Base-by-base conservation (phyloP, 1,284 basidiomycete species). In the Ganoderma lingzhi region DNA sequence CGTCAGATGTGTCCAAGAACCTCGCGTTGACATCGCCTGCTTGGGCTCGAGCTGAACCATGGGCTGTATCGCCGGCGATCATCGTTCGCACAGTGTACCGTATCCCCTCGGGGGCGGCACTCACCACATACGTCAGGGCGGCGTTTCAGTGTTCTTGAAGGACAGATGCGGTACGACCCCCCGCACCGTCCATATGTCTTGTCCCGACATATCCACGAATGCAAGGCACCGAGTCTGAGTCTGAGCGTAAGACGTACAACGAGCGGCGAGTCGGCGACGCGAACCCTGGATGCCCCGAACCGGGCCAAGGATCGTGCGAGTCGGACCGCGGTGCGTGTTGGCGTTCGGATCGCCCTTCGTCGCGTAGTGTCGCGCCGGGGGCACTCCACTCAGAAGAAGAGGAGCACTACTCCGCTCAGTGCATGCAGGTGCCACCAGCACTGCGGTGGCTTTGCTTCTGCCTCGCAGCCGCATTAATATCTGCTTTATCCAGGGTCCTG, bases 1-100 rank as follows among this genome's bases (percentile, higher is more conserved):
- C 45, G 63, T 64, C 62, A 63, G 42, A 48, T 64, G 66, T 67
- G 62, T 63, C 66, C 56, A 60, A 62, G 51, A 63, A 53, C 44
- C 61, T 63, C 61, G 39, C 61, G 30, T 32, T 67, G 61, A 67
- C 65, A 62, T 63, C 62, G 62, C 44, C 55, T 63, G 15, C 55
- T 17, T 48, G 59, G 42, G 30, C 62, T 59, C 62, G 62, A 51
- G 55, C 41, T 56, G 53, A 41, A 63, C 55, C 56, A 63, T 62
- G 59, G 37, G 10, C 56, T 51, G 59, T 67, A 67, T 63, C 62
- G 62, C 66, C 62, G 62, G 32, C 62, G 53, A 63, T 63, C 66
- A 58, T 59, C 35, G 62, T 45, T 44, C 66, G 62, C 62, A 63
- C 62, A 67, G 51, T 48, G 62, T 55, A 30, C 62, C 59, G 44